Base-by-base conservation (phyloP, 257 asterid genomes). In the Voacanga thouarsii region DNA sequence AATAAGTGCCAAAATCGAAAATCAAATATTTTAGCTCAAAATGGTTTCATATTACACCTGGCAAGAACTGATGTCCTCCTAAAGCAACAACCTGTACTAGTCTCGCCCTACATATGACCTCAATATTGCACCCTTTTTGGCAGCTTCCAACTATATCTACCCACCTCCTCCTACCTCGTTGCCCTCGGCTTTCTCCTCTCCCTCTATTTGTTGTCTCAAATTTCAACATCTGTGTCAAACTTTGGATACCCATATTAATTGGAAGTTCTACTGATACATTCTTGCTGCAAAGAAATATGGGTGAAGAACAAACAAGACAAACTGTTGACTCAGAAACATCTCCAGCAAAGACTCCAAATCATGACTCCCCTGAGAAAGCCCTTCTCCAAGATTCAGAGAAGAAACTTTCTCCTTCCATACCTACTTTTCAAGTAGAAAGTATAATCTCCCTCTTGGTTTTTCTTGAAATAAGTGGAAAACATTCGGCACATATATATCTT, bases 131-230 rank as follows among this genome's bases (percentile, higher is more conserved):
- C 64, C 73, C 44, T 73, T 77, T 59, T 57, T 78, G 74, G 75
- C 74, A 73, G 51, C 72, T 80, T 77, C 82, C 75, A 65, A 79
- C 84, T 77, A 77, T 81, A 72, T 81, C 37, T 72, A 81, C 81
- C 79, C 53, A 70, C 70, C 82, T 65, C 24, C 78, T 49, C 43
- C 43, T 45, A 69, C 39, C 43, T 63, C 39, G 44, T 65, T 49
- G 64, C 9, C 12, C 49, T 72, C 43, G 16, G 24, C 75, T 39
- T 26, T 75, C 24, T 45, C 24, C n/a, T 49, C 43, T 51, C 9
- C 24, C 1, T 71, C 74, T 49, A n/a, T 24, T 33, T 56, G 9
- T 82, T 0, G 1, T 6, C 53, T 43, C n/a, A 53, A 21, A 16
- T 73, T 24, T 49, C 12, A 26, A 14, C 55, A 73, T 67, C 33